Evolutionary conservation across 352 stramenopile genomes (phyloP), one percentile per base, ranked within the genome.

Genomic region (Phytophthora cryptogea): DNA sequence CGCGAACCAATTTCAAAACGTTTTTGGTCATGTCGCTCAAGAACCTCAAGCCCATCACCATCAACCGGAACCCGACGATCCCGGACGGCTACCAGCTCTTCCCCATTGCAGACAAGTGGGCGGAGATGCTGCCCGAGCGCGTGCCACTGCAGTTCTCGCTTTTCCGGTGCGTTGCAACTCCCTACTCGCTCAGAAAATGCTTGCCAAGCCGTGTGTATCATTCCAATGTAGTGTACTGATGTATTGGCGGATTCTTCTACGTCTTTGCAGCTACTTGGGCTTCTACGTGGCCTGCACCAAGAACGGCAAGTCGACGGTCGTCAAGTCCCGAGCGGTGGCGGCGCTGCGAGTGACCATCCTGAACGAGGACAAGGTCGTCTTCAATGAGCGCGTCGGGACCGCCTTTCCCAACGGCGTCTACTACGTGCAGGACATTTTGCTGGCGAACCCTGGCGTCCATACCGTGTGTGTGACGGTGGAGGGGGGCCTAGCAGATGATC

Each of bases 321-420:
- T 90, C 39, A 81, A 83, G 54, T 75, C 75, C 14, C 78, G 78
- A 26, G 59, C 69, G 31, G 46, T 90, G 28, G 45, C 73, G 27
- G 74, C 72, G n/a, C 62, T 92, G 11, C 71, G 67, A 40, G 80
- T 92, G 54, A 89, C 75, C 9, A 92, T 92, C 54, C 75, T 76
- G 43, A 92, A 90, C 54, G 83, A 92, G 14, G 73, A 86, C 59
- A 90, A 92, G 66, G 64, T 86, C 37, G 78, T 92, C 20, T 89
- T 92, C 54, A 70, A 69, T 33, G 72, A 86, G 54, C 68, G 77
- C 51, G 75, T 92, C 30, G 32, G 49, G 16, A 78, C 64, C 31
- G 58, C 74, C 27, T 92, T 92, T 68, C 68, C 68, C 53, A 92
- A 92, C 43, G 83, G 80, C 60, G 80, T 92, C 33, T 92, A 80